Evolutionary conservation across 352 stramenopile species (phyloP).

Genomic region (Elongisporangium undulatum): DNA sequence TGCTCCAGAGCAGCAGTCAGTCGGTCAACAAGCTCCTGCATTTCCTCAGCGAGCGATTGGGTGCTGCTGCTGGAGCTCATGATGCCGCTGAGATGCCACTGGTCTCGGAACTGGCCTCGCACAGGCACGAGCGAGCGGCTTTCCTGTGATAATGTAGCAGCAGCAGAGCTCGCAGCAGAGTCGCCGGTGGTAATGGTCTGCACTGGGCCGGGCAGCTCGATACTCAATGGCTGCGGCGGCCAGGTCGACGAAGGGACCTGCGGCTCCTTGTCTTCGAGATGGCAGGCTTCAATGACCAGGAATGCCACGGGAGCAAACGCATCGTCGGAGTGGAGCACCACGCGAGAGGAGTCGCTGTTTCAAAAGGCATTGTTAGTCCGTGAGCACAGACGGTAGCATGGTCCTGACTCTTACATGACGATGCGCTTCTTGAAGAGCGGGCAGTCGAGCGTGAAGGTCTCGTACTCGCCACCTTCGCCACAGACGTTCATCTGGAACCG

Average conservation of each 20-base stretch:
- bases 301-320: conserved; percentile 91
- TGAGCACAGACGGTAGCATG: neutral
- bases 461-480: conserved; percentile 99
- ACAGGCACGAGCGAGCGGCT: conserved; percentile 17
- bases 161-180: neutral
- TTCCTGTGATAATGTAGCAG: conserved; percentile 1
- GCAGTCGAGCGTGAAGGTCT: conserved; percentile 98
- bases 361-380: conserved; percentile 1
- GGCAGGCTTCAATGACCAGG: conserved; percentile 87
- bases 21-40: conserved; percentile 50
- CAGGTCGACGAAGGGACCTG: neutral
- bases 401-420: conserved; percentile 55
- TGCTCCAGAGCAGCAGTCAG: conserved; percentile 26
- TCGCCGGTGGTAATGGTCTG: neutral
- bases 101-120: conserved; percentile 49
- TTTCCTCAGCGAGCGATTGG: conserved; percentile 56
- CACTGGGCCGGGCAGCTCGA: neutral
- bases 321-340: conserved; percentile 91
- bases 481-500: conserved; percentile 98
- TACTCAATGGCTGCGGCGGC: neutral
- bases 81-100: conserved; percentile 62
- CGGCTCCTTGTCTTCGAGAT: conserved; percentile 86
- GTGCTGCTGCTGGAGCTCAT: conserved; percentile 31
- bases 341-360: conserved; percentile 83
- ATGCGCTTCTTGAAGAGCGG: conserved; percentile 93